phyloP scores from a whole-genome alignment of 2,329 filamentous ascomycete species.

The Shiraia sp. region DNA sequence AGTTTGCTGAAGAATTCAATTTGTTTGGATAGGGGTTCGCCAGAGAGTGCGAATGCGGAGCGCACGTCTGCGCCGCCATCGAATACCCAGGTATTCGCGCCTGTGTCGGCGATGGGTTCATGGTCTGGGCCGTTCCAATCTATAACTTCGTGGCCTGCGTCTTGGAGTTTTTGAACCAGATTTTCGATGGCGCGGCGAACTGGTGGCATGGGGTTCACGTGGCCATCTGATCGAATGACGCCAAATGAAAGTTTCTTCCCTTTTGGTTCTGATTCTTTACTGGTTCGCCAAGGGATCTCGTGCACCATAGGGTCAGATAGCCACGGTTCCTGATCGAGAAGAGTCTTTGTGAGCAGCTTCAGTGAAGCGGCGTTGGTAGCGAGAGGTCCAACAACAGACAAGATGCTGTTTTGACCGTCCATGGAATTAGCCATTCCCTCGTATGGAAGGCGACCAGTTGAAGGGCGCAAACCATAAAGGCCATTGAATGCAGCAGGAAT shows the following conservation, averaged over 20 bases:
- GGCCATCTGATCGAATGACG: conserved; percentile 38
- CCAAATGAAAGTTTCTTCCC: conserved; percentile 35
- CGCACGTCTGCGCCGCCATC: conserved; percentile 38
- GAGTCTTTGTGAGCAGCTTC: conserved; percentile 58
- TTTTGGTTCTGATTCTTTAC: conserved; percentile 37
- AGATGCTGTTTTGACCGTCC: conserved; percentile 66
- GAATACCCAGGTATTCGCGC: conserved; percentile 32
- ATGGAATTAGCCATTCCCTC: conserved; percentile 60
- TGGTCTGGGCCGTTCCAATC: conserved; percentile 34
- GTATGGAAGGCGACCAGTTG: conserved; percentile 54
- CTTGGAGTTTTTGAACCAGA: conserved; percentile 25
- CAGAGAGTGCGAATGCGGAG: conserved; percentile 37
- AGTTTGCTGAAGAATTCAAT: conserved; percentile 20
- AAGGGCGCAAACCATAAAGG: conserved; percentile 59
- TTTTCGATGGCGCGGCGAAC: conserved; percentile 39
- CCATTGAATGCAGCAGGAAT: conserved; percentile 64
- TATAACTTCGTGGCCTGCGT: conserved; percentile 34
- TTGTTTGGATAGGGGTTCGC: conserved; percentile 36
- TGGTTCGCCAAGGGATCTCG: conserved; percentile 67
- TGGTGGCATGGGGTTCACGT: conserved; percentile 42
- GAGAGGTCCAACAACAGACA: conserved; percentile 67
- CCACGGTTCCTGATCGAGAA: conserved; percentile 67
- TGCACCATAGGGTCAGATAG: conserved; percentile 66
- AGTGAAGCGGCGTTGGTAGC: conserved; percentile 60
- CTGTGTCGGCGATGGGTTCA: conserved; percentile 20